Evolutionary conservation across 2,329 filamentous ascomycete species (phyloP).

Genomic region (Alternaria atra): DNA sequence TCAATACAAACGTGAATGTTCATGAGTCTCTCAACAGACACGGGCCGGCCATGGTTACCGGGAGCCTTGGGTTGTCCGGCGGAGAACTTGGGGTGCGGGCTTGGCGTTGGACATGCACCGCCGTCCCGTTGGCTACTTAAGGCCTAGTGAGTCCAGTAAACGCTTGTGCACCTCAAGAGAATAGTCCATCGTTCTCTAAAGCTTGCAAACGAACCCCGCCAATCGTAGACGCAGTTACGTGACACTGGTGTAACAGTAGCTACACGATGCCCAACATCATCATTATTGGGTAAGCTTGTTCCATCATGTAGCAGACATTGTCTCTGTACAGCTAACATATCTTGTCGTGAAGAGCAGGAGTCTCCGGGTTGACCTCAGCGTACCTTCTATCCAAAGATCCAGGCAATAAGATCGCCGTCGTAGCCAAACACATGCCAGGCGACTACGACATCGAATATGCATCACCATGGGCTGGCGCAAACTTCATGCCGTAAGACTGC

Average conservation of each 20-base stretch:
- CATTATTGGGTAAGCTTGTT: constrained; percentile 54
- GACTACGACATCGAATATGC: constrained; percentile 93
- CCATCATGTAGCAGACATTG: background rate
- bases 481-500: constrained; percentile 49
- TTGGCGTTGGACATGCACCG: background rate
- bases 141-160: background rate
- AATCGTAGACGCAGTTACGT: background rate
- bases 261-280: constrained; percentile 47
- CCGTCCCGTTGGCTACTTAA: background rate
- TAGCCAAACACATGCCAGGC: constrained; percentile 90
- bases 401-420: constrained; percentile 53
- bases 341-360: constrained; percentile 64
- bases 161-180: background rate
- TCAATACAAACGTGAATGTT: background rate
- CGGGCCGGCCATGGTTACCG: background rate
- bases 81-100: constrained; percentile 1
- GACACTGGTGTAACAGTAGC: background rate
- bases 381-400: constrained; percentile 60
- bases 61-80: background rate
- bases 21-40: background rate
- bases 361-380: constrained; percentile 72
- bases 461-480: constrained; percentile 89
- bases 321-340: background rate
- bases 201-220: background rate
- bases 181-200: background rate